These are phyloP conservation scores for Aspergillus terreus DNA, from an alignment of 2,329 filamentous ascomycete species.

Conservation along the genomic window DNA sequence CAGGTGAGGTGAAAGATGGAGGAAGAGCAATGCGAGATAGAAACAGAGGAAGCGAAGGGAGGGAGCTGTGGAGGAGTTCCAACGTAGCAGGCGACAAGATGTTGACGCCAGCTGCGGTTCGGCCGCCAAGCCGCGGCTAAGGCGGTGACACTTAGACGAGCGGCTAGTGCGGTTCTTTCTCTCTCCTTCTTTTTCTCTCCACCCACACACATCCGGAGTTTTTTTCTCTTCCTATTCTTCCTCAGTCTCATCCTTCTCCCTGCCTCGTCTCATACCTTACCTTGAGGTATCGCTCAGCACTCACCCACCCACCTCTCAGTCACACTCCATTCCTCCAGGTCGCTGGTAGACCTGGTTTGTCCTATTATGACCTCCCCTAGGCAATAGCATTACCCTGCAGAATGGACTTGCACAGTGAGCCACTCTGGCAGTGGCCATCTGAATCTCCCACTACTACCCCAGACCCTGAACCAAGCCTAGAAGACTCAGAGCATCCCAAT, in stretches of 20 bases:
- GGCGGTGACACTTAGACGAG: constrained; percentile 23
- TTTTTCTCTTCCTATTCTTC: not conserved
- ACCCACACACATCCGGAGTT: not conserved
- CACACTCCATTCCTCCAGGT: constrained; percentile 9
- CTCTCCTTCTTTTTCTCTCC: constrained; percentile 11
- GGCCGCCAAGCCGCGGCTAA: constrained; percentile 15
- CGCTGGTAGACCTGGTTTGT: constrained; percentile 13
- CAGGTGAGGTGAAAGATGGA: constrained; percentile 4
- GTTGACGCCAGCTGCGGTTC: constrained; percentile 26
- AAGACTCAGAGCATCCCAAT: constrained; percentile 5
- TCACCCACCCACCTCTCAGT: not conserved
- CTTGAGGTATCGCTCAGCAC: constrained; percentile 1
- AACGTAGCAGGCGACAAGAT: constrained; percentile 26
- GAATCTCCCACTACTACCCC: constrained; percentile 7
- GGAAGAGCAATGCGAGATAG: constrained; percentile 13
- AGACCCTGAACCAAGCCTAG: constrained; percentile 3
- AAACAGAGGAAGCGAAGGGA: constrained; percentile 22
- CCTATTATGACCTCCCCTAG: constrained; percentile 9
- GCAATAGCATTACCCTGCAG: constrained; percentile 2
- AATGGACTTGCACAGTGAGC: constrained; percentile 20
- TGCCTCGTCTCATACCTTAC: not conserved
- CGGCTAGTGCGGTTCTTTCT: constrained; percentile 16
- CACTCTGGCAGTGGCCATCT: constrained; percentile 25
- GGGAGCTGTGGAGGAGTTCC: not conserved
- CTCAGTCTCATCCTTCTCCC: not conserved